phyloP scores from a whole-genome alignment of 169 alveolate genomes.

The Plasmodium relictum region DNA sequence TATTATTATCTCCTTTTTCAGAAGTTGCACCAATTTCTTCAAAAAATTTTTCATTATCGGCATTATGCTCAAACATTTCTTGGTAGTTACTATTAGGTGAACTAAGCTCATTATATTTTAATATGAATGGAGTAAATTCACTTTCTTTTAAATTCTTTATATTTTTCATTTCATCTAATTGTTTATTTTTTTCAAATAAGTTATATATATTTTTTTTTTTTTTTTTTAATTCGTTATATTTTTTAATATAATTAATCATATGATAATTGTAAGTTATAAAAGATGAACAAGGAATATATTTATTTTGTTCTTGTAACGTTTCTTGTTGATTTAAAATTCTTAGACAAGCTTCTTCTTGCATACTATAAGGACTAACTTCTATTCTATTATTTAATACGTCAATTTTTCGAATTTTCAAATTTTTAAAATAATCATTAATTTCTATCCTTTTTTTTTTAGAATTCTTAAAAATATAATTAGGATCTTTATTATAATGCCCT shows the following conservation, averaged over 20 bases:
- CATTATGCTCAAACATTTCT: conserved; percentile 58
- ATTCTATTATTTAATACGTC: conserved; percentile 49
- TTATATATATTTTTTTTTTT: conserved; percentile 65
- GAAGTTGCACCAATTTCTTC: conserved; percentile 25
- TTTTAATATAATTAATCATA: conserved; percentile 57
- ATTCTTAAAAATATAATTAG: conserved; percentile 1
- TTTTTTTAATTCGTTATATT: conserved; percentile 48
- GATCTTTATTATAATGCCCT: conserved; percentile 74
- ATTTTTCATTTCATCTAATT: conserved; percentile 27
- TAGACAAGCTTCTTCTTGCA: conserved; percentile 66
- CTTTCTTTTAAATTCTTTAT: conserved; percentile 36
- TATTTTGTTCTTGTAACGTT: conserved; percentile 55
- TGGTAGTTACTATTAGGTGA: conserved; percentile 47
- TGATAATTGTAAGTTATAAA: conserved; percentile 46
- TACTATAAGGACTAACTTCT: conserved; percentile 32
- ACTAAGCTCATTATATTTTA: conserved; percentile 36
- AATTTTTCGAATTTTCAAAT: conserved; percentile 52
- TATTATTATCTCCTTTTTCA: neutral
- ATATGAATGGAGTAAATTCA: conserved; percentile 24
- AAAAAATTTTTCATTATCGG: conserved; percentile 31
- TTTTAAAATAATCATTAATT: conserved; percentile 37
- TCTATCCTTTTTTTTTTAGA: conserved; percentile 39
- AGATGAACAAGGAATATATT: conserved; percentile 61
- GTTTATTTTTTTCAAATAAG: conserved; percentile 59
- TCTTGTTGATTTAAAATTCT: conserved; percentile 61